These are phyloP conservation scores for Wolfiporia cocos DNA, from an alignment of 1,284 basidiomycete genomes.

Conservation along the genomic window DNA sequence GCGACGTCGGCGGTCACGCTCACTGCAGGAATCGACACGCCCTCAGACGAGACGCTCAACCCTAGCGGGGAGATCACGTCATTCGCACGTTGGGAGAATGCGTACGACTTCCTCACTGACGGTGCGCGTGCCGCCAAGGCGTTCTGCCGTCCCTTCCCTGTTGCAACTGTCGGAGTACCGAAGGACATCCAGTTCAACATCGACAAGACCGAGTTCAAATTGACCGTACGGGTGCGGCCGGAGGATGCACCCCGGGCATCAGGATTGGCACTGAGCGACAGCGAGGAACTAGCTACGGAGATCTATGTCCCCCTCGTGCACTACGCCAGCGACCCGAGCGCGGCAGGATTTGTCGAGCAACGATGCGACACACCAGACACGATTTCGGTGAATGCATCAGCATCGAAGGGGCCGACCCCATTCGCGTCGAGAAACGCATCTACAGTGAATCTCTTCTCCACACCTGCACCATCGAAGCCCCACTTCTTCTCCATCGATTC, in stretches of 20 bases:
- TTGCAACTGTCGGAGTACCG: conserved; percentile 65
- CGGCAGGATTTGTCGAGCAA: conserved; percentile 18
- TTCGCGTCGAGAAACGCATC: conserved; percentile 6
- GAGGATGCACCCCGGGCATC: conserved; percentile 36
- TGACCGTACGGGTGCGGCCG: conserved; percentile 54
- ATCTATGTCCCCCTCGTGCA: conserved; percentile 89
- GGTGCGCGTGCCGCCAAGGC: conserved; percentile 80
- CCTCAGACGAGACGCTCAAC: conserved; percentile 8
- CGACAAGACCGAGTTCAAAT: conserved; percentile 58
- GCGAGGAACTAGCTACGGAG: conserved; percentile 61
- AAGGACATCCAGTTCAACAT: conserved; percentile 75
- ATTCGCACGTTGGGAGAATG: conserved; percentile 31
- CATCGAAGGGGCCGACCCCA: conserved; percentile 15
- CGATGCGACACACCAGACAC: conserved; percentile 12
- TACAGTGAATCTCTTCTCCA: conserved; percentile 1
- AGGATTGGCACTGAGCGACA: conserved; percentile 20
- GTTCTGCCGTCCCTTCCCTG: conserved; percentile 79
- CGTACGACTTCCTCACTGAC: conserved; percentile 69
- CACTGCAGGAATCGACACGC: conserved; percentile 7
- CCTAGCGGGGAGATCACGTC: conserved; percentile 7
- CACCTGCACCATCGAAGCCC: neutral
- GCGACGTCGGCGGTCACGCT: conserved; percentile 28
- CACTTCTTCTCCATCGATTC: conserved; percentile 7
- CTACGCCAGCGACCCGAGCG: conserved; percentile 53
- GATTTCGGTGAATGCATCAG: neutral